phyloP scores from a whole-genome alignment of 1,284 basidiomycete genomes.

The Austroboletus olivaceoglutinosus region DNA sequence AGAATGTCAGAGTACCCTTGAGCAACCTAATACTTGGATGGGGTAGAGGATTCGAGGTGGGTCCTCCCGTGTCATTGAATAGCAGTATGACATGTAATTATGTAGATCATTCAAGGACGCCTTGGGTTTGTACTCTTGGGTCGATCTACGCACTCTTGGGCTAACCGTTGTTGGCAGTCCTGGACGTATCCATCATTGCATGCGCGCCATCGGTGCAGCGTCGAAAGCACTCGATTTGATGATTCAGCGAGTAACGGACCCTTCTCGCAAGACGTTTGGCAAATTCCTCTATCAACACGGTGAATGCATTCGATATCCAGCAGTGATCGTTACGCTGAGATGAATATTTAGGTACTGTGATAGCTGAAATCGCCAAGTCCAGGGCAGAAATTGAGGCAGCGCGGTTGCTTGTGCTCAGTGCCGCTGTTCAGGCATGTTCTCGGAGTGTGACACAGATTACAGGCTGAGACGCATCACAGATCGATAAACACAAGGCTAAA shows the following conservation, averaged over 20 bases:
- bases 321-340: slow-evolving; percentile 3
- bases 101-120: slow-evolving; percentile 92
- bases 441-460: neutral
- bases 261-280: slow-evolving; percentile 88
- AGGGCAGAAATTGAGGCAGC: slow-evolving; percentile 91
- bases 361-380: slow-evolving; percentile 88
- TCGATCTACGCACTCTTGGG: neutral
- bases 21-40: slow-evolving; percentile 86
- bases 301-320: slow-evolving; percentile 29
- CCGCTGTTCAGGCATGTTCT: slow-evolving; percentile 73
- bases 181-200: slow-evolving; percentile 97
- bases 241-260: slow-evolving; percentile 91
- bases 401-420: slow-evolving; percentile 85
- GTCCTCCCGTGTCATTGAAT: neutral
- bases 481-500: slow-evolving; percentile 88
- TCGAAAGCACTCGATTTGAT: slow-evolving; percentile 84
- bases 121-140: slow-evolving; percentile 63
- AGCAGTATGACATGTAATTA: neutral
- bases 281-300: slow-evolving; percentile 92
- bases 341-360: slow-evolving; percentile 65
- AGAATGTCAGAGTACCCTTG: slow-evolving; percentile 88
- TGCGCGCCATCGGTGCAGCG: slow-evolving; percentile 93
- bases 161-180: slow-evolving; percentile 50
- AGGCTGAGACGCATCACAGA: slow-evolving; percentile 48
- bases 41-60: slow-evolving; percentile 89